Evolutionary conservation across 345 rosid species (phyloP), one percentile per base, ranked within the genome.

Genomic region (Lepidium didymum): DNA sequence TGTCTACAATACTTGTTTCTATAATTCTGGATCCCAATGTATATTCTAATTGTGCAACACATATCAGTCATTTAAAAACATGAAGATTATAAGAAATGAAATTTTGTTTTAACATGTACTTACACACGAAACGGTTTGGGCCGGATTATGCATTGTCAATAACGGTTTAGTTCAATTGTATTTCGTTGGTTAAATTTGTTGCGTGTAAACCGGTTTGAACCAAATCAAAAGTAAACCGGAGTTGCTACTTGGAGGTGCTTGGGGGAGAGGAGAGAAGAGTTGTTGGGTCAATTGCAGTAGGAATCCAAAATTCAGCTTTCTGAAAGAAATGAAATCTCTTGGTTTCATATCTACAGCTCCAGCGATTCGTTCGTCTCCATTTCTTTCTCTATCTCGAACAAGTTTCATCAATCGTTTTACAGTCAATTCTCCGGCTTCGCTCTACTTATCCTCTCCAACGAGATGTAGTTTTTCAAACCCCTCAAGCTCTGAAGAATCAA

Each of bases 301-400:
- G 55, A 53, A 47, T 64, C 52, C 64, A 35, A 38, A 27, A 47
- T 40, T 56, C 31, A 31, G 57, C 8, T 57, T 49, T 40, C 29
- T 19, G 40, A 68, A 9, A 57, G 42, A 46, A 49, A 83, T 83
- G 87, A 87, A 78, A 64, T 74, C 76, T 47, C 50, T 55, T 43
- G 59, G 75, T 29, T 59, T 67, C 8, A 14, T 76, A 14, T 41
- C 75, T 29, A 77, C 72, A 57, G 54, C 82, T 62, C 63, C 68
- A 15, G 36, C 59, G 35, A 36, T 45, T 49, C 60, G 41, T 35
- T 72, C 72, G 11, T 8, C 72, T 76, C 72, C 73, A 10, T 55
- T 43, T 40, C 64, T 25, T 8, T 18, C 67, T 19, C 33, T 46
- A 50, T 46, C 67, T 55, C 64, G 45, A 47, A 14, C 50, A 41